Conservation (phyloP, 1,284 basidiomycete species). For the Cryptococcus sp. region DNA sequence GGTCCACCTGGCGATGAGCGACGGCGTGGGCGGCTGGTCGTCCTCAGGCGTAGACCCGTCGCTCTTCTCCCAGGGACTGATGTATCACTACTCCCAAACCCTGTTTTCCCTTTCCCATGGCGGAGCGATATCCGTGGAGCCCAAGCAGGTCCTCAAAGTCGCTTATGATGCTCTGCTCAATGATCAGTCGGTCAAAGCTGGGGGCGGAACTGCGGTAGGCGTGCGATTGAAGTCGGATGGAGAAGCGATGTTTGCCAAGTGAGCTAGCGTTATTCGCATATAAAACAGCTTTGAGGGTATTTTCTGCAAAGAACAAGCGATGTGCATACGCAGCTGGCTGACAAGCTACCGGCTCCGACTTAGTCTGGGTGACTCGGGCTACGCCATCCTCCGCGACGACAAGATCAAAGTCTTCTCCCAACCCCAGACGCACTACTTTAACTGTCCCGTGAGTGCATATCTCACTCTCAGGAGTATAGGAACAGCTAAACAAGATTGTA, state of each 20-base stretch:
- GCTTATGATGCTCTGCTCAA: constrained; percentile 55
- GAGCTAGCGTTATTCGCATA: constrained; percentile 11
- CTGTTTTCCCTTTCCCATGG: constrained; percentile 22
- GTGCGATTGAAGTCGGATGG: constrained; percentile 52
- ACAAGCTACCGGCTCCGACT: background rate
- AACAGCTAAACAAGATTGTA: no score
- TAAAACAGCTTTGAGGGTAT: background rate
- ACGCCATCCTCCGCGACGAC: constrained; percentile 47
- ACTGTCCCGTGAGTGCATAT: constrained; percentile 48
- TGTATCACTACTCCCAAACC: constrained; percentile 54
- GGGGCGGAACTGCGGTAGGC: constrained; percentile 56
- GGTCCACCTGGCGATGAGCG: constrained; percentile 55
- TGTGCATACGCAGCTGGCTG: no score
- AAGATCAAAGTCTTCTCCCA: constrained; percentile 38
- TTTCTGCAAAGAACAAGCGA: background rate
- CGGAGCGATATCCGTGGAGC: constrained; percentile 19
- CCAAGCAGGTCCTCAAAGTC: constrained; percentile 50
- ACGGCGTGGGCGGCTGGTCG: constrained; percentile 62
- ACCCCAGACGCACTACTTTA: constrained; percentile 54
- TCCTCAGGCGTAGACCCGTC: constrained; percentile 56
- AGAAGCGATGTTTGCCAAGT: constrained; percentile 56
- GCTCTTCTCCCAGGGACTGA: constrained; percentile 57
- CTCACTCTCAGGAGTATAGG: no score
- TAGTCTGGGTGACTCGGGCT: constrained; percentile 54
- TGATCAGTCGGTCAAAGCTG: constrained; percentile 54